These are phyloP conservation scores for Lablab purpureus DNA, from an alignment of 306 rosid genomes.

Conservation along the genomic window DNA sequence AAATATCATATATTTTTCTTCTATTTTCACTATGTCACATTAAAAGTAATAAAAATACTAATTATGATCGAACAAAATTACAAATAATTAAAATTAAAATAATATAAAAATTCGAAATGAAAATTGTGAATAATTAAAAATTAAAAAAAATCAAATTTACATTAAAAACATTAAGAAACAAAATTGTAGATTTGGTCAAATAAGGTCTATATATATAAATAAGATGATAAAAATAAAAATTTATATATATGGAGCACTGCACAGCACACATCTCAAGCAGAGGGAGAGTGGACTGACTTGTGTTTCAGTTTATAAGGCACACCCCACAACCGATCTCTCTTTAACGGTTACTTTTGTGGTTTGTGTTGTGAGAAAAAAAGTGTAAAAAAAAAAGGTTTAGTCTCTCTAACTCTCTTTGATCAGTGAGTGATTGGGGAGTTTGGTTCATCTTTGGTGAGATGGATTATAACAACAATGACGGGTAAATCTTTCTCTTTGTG, in stretches of 20 bases:
- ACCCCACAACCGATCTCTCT: slow-evolving; percentile 47
- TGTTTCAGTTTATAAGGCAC: slow-evolving; percentile 14
- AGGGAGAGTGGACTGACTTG: slow-evolving; percentile 29
- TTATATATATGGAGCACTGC: neutral
- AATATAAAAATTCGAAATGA: too few species aligned
- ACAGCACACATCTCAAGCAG: slow-evolving; percentile 56
- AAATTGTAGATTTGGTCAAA: too few species aligned
- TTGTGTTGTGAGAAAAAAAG: neutral
- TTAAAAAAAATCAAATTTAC: too few species aligned
- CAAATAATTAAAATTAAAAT: too few species aligned
- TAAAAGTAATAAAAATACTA: too few species aligned
- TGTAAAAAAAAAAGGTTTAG: neutral
- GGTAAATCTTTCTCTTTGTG: slow-evolving; percentile 57
- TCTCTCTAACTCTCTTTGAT: slow-evolving; percentile 29
- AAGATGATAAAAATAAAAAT: too few species aligned
- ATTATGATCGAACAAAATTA: too few species aligned
- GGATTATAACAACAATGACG: slow-evolving; percentile 65
- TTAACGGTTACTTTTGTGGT: slow-evolving; percentile 64
- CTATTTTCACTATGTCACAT: too few species aligned
- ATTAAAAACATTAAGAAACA: too few species aligned
- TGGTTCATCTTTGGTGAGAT: slow-evolving; percentile 47
- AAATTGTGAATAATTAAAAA: too few species aligned
- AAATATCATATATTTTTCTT: too few species aligned
- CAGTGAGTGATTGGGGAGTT: slow-evolving; percentile 41
- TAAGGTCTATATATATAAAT: too few species aligned